A percentile compares a stretch with the other conserved stretches of the same genome.
Conservation (phyloP, 805 yeast species). For the Saccharomycopsis vini region DNA sequence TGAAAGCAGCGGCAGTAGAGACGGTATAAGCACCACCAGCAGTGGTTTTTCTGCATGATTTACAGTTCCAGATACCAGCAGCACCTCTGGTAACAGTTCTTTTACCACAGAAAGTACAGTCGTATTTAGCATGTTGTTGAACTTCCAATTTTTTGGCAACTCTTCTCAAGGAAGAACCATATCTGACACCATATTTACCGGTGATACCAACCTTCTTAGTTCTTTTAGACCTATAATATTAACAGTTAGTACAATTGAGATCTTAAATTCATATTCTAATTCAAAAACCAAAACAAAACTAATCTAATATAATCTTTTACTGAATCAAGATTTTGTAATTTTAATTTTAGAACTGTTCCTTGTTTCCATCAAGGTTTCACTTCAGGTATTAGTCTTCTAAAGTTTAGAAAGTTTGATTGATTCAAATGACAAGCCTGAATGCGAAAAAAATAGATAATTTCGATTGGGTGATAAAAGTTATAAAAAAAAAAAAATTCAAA, state of each 20-base stretch:
- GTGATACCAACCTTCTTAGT: conserved; percentile 99
- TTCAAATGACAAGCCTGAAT: no score
- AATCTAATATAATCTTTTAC: no score
- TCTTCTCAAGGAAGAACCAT: conserved; percentile 99
- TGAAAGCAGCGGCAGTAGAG: conserved; percentile 99
- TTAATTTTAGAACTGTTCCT: no score
- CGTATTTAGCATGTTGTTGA: conserved; percentile 98
- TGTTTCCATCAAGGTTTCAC: no score
- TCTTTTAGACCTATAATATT: conserved; percentile 84
- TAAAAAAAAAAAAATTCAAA: no score
- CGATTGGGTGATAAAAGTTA: no score
- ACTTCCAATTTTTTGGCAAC: conserved; percentile 98
- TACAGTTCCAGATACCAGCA: conserved; percentile 98
- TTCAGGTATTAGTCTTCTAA: no score
- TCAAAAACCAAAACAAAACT: no score
- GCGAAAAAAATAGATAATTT: no score
- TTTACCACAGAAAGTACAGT: conserved; percentile 99
- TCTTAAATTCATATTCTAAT: no score
- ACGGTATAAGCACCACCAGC: conserved; percentile 99
- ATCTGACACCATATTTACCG: conserved; percentile 99
- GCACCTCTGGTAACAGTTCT: conserved; percentile 96
- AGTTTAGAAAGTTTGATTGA: no score
- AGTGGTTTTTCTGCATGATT: conserved; percentile 88
- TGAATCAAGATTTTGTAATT: no score
- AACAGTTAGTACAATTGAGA: neutral